These are phyloP conservation scores for Capronia americana DNA, from an alignment of 2,329 filamentous ascomycete species.

Conservation along the genomic window DNA sequence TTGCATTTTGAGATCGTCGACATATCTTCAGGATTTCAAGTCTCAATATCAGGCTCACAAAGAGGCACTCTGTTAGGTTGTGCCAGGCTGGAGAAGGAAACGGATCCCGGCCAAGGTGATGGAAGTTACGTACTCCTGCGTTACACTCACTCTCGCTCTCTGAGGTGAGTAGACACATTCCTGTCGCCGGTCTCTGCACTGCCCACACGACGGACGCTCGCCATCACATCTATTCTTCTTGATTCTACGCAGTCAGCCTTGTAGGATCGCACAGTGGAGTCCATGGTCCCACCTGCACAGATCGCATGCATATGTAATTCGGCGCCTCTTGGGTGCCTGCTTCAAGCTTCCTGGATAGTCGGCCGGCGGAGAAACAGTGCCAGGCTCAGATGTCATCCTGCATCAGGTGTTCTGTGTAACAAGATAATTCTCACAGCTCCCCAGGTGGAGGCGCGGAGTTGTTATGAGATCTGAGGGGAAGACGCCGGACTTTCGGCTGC, in stretches of 20 bases:
- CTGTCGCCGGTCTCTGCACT: slow-evolving; percentile 13
- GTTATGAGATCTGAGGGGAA: slow-evolving; percentile 1
- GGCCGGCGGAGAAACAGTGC: slow-evolving; percentile 3
- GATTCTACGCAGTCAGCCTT: slow-evolving; percentile 6
- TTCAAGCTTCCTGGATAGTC: slow-evolving; percentile 5
- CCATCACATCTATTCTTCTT: slow-evolving; percentile 20
- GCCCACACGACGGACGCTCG: slow-evolving; percentile 13
- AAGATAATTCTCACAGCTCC: no score
- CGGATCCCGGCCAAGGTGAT: neutral
- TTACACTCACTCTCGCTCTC: slow-evolving; percentile 7
- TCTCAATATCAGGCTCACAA: neutral
- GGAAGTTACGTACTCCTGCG: slow-evolving; percentile 2
- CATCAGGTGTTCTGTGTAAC: neutral
- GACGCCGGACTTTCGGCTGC: slow-evolving; percentile 4
- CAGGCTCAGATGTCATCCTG: slow-evolving; percentile 13
- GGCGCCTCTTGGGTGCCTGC: slow-evolving; percentile 7
- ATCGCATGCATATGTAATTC: slow-evolving; percentile 15
- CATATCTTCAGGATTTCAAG: slow-evolving; percentile 3
- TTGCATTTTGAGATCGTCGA: slow-evolving; percentile 15
- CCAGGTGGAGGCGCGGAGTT: slow-evolving; percentile 8
- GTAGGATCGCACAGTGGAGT: slow-evolving; percentile 10
- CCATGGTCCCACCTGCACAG: slow-evolving; percentile 17
- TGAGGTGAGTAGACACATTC: slow-evolving; percentile 16
- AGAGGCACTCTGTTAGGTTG: neutral
- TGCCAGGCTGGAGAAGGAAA: neutral